Conservation (phyloP, 345 rosid species). For the Syzygium aqueum region DNA sequence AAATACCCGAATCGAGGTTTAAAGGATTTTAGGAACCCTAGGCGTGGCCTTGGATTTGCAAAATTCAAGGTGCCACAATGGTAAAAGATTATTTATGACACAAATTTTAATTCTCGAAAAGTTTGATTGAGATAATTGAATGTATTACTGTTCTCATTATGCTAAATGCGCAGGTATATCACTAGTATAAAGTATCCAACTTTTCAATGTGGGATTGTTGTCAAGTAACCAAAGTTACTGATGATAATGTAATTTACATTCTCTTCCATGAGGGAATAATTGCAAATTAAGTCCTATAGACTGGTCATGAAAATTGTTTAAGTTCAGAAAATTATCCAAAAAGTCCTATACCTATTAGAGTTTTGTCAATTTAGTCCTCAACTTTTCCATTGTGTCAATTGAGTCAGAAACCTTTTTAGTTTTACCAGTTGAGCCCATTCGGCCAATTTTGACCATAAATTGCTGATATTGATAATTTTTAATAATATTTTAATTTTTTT, state of each 20-base stretch:
- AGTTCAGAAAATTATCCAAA: not conserved
- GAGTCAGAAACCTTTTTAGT: too few relatives aligned
- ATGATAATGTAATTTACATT: not conserved
- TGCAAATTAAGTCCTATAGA: not conserved
- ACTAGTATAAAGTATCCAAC: not conserved
- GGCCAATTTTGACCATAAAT: too few relatives aligned
- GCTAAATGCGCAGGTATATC: not conserved
- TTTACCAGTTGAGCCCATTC: too few relatives aligned
- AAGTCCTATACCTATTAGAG: too few relatives aligned
- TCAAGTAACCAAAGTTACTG: not conserved
- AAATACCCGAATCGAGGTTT: not conserved
- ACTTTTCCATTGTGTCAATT: too few relatives aligned
- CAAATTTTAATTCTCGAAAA: not conserved
- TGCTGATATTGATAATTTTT: too few relatives aligned
- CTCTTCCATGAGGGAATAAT: not conserved
- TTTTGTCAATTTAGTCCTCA: too few relatives aligned
- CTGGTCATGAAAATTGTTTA: not conserved
- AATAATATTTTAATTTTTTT: too few relatives aligned
- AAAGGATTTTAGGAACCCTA: not conserved
- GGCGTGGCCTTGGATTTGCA: not conserved
- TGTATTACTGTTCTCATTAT: not conserved
- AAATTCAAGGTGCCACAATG: not conserved
- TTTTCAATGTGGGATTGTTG: not conserved
- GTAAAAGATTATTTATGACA: not conserved
- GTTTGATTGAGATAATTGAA: not conserved